These are phyloP conservation scores for Stemphylium lycopersici DNA, from an alignment of 2,329 filamentous ascomycete species.

Conservation along the genomic window DNA sequence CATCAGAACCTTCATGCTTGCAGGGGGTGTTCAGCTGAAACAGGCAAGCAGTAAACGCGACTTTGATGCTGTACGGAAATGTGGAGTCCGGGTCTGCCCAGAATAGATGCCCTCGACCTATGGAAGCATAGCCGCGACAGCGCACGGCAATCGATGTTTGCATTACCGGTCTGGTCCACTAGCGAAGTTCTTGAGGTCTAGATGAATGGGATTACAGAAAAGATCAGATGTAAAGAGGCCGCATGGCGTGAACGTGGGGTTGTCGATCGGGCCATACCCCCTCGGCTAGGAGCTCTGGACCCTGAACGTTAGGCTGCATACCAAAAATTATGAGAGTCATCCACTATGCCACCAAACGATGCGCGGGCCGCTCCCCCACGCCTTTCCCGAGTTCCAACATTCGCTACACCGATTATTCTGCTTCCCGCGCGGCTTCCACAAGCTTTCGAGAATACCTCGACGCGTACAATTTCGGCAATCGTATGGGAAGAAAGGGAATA, in stretches of 20 bases:
- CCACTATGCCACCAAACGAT: slow-evolving; percentile 29
- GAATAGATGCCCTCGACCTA: neutral
- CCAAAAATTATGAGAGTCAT: slow-evolving; percentile 36
- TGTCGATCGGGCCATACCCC: slow-evolving; percentile 7
- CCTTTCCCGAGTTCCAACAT: slow-evolving; percentile 36
- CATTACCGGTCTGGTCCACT: neutral
- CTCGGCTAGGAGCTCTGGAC: slow-evolving; percentile 22
- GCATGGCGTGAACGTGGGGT: slow-evolving; percentile 1
- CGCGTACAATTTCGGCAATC: slow-evolving; percentile 27
- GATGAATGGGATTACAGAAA: neutral
- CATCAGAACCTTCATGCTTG: neutral
- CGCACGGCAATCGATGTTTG: neutral
- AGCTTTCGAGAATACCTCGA: slow-evolving; percentile 39
- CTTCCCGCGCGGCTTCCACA: slow-evolving; percentile 38
- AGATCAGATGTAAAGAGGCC: neutral
- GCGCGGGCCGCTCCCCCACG: slow-evolving; percentile 33
- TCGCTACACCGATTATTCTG: slow-evolving; percentile 39
- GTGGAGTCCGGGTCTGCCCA: neutral
- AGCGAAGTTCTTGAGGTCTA: neutral
- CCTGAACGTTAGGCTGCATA: slow-evolving; percentile 32
- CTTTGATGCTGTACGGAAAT: neutral
- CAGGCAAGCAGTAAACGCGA: neutral
- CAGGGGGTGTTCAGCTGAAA: neutral
- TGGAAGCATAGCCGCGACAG: neutral
- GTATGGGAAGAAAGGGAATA: slow-evolving; percentile 20